Evolutionary conservation across 306 rosid species (phyloP).

Genomic region (Aeschynomene evenia): DNA sequence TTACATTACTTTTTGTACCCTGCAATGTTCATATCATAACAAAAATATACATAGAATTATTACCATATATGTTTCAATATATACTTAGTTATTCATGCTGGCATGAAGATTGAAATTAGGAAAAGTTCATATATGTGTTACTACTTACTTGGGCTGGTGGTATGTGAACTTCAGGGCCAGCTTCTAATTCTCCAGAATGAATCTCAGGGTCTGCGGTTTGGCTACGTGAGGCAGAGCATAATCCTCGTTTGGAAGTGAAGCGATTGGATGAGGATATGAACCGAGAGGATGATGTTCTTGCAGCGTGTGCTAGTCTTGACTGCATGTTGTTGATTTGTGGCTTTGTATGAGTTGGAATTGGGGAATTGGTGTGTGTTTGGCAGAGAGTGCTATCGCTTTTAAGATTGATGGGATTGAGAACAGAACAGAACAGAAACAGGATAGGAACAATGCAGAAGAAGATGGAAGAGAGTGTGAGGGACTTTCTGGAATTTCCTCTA

Average conservation of each 20-base stretch:
- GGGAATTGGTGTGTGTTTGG: background rate
- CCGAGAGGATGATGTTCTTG: conserved; percentile 26
- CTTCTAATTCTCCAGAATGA: conserved; percentile 54
- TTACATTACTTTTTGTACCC: conserved; percentile 33
- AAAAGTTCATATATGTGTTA: too few species aligned
- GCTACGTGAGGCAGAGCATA: conserved; percentile 36
- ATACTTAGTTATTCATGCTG: too few species aligned
- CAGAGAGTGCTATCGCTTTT: background rate
- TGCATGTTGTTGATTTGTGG: conserved; percentile 40
- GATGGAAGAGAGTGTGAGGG: background rate
- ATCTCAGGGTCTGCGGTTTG: conserved; percentile 60
- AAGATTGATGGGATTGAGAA: background rate
- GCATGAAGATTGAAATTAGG: background rate
- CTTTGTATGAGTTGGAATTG: background rate
- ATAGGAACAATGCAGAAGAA: background rate
- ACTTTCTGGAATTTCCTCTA: conserved; percentile 40
- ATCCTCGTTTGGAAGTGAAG: conserved; percentile 26
- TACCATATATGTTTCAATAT: too few species aligned
- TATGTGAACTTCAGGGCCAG: conserved; percentile 37
- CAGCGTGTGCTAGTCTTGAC: conserved; percentile 33
- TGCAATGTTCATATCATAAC: conserved; percentile 11
- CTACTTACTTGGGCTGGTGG: conserved; percentile 40
- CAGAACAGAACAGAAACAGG: background rate
- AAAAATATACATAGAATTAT: background rate
- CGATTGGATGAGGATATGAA: background rate